phyloP scores from a whole-genome alignment of 805 yeast species.

The Sungouiozyma ichnusensis region DNA sequence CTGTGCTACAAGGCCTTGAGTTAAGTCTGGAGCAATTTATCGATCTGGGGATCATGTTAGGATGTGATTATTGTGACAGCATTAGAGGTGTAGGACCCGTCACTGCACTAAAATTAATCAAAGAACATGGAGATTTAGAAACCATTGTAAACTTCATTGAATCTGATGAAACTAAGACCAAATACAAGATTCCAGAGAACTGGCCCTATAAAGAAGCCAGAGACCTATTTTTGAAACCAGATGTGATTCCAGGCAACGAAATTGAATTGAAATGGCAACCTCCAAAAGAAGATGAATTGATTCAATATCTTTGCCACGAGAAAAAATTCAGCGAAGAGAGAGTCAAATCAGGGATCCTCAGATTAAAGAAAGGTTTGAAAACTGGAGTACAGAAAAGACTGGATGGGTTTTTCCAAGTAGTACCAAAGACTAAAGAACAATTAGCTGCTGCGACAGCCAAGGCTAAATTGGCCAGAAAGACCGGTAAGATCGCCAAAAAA shows the following conservation, averaged over 20 bases:
- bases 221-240: slow-evolving; percentile 73
- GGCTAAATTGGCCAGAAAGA: slow-evolving; percentile 23
- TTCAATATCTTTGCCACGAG: slow-evolving; percentile 72
- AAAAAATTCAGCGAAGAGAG: slow-evolving; percentile 93
- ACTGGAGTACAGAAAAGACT: slow-evolving; percentile 83
- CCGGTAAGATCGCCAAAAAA: slow-evolving; percentile 19
- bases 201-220: slow-evolving; percentile 92
- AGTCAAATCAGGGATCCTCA: slow-evolving; percentile 75
- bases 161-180: slow-evolving; percentile 36
- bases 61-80: slow-evolving; percentile 96
- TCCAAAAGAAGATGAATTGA: slow-evolving; percentile 77
- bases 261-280: slow-evolving; percentile 74
- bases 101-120: slow-evolving; percentile 80
- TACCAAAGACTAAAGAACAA: slow-evolving; percentile 41
- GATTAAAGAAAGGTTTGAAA: slow-evolving; percentile 73
- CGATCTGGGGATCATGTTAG: slow-evolving; percentile 85
- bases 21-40: slow-evolving; percentile 65
- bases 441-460: slow-evolving; percentile 27
- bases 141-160: slow-evolving; percentile 59
- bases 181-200: slow-evolving; percentile 80
- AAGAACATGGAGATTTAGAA: slow-evolving; percentile 75
- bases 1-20: slow-evolving; percentile 69
- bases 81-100: slow-evolving; percentile 94
- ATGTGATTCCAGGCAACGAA: slow-evolving; percentile 51
- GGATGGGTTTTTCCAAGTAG: slow-evolving; percentile 81